Percentiles rank a stretch among this genome's conserved stretches.
These are phyloP conservation scores for Tylopilus sp. DNA, from an alignment of 768 basidiomycete species.

Conservation along the genomic window DNA sequence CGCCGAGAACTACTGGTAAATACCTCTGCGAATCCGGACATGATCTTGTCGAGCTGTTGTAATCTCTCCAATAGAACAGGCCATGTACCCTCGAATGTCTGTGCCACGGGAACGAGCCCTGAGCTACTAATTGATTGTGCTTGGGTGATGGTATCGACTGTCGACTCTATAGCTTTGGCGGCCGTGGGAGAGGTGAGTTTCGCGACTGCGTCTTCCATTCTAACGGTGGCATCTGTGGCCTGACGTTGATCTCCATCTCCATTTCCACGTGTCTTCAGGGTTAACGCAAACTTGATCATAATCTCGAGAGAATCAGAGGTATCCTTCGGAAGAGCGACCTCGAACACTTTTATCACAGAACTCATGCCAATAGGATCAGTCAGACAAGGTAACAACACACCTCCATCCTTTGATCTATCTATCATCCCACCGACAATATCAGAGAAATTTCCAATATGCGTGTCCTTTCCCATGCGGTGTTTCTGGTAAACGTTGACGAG, in stretches of 20 bases:
- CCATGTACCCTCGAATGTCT: constrained; percentile 1
- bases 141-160: background rate
- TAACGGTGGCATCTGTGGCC: background rate
- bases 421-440: background rate
- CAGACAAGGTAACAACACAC: background rate
- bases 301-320: background rate
- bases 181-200: background rate
- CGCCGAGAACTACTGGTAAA: background rate
- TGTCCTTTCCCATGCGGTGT: background rate
- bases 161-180: background rate
- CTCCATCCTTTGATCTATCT: background rate
- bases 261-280: background rate
- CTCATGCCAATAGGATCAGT: background rate
- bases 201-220: background rate
- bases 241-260: background rate
- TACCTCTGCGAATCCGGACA: background rate
- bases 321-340: background rate
- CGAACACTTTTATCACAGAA: background rate
- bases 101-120: background rate
- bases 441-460: background rate
- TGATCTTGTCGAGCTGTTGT: background rate
- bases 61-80: background rate
- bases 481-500: background rate
- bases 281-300: background rate
- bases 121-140: too few species aligned